phyloP scores from a whole-genome alignment of 2,329 filamentous ascomycete genomes.

The Paramyrothecium roridum region DNA sequence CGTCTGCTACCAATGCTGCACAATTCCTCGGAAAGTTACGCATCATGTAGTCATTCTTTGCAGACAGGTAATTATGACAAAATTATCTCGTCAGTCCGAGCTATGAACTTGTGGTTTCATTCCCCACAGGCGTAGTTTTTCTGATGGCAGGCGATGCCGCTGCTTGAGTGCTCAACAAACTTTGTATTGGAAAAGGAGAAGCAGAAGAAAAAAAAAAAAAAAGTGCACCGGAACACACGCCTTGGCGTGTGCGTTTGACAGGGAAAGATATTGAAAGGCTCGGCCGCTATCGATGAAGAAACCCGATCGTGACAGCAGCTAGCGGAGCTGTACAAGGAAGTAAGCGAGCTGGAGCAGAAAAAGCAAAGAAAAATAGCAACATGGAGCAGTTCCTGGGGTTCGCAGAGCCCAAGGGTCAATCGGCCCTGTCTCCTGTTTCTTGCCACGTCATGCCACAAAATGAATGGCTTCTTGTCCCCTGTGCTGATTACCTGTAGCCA shows the following conservation, averaged over 20 bases:
- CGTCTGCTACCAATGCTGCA: too few species aligned
- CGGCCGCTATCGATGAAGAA: background rate
- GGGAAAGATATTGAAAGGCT: background rate
- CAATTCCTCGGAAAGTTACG: background rate
- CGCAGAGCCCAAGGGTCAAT: background rate
- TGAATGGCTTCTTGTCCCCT: background rate
- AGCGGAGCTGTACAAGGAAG: background rate
- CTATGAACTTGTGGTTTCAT: constrained; percentile 14
- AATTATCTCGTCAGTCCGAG: constrained; percentile 13
- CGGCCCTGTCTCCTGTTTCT: background rate
- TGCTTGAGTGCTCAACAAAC: background rate
- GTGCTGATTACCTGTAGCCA: background rate
- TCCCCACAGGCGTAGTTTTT: constrained; percentile 13
- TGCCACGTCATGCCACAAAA: background rate
- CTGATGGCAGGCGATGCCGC: background rate
- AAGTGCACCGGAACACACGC: background rate
- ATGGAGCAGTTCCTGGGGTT: background rate
- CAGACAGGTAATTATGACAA: constrained; percentile 17
- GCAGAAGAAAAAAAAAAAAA: too few species aligned
- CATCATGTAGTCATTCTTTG: constrained; percentile 1
- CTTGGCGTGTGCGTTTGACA: background rate
- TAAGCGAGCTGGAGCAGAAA: background rate
- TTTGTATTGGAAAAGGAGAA: background rate
- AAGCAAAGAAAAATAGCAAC: background rate
- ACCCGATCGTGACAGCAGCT: background rate